Evolutionary conservation across 2,329 filamentous ascomycete species (phyloP), one percentile per base, ranked within the genome.

Genomic region (Ceratocystis alfenasii): DNA sequence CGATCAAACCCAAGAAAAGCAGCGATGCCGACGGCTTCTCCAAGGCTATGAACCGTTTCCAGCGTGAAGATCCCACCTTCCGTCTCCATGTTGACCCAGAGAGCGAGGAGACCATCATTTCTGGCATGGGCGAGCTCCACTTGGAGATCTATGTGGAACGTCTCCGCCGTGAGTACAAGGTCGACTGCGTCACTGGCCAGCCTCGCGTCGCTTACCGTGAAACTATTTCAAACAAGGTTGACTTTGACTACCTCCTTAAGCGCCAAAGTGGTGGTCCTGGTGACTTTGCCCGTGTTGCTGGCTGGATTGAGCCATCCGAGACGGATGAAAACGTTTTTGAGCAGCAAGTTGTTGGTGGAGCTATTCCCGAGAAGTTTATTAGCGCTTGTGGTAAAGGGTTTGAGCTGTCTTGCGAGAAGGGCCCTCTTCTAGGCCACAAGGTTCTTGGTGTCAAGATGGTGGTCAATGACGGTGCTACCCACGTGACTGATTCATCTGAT

Each of bases 11-110:
- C 61, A 97, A 97, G 81, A 86, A 90, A 75, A 91, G 84, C 74
- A 94, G 90, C 75, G 93, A 99, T 72, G 86, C 88, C 67, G 86
- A 90, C 74, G 94, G 95, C 79, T 99, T 99, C 82, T 92, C 87
- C 74, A 99, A 99, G 79, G 94, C 94, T 71, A 97, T 99, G 86
- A 94, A 93, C 75, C 89, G 94, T 71, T 99, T 99, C 83, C 93
- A 96, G 78, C 88, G 94, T 69, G 94, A 99, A 78, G 94, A 99
- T 72, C 94, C 94, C 2, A 99, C 94, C 12, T 99, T 99, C 84
- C 86, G 94, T 65, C 89, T 99, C 46, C 88, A 90, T 72, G 91
- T 96, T 72, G 94, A 99, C 73, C 77, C 84, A 17, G 94, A 99
- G 78, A 93, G 88, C 69, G 88, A 95, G 74, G 90, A 99, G 79